Base-by-base conservation (phyloP, 2,329 filamentous ascomycete species). In the Exophiala mesophila region DNA sequence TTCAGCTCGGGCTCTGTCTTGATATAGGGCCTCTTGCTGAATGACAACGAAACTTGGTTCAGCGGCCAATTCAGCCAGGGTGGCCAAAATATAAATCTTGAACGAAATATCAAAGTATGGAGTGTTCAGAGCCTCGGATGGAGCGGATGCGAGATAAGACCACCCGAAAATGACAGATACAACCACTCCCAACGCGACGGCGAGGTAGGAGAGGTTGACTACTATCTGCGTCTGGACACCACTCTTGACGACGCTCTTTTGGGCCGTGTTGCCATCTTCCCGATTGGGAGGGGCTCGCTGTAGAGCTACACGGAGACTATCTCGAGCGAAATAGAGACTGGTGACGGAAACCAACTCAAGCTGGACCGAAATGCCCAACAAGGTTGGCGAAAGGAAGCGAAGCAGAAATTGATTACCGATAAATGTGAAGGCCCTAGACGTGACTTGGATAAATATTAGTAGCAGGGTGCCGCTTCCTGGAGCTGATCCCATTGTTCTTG, bases 321-420 rank as follows among this genome's bases (percentile, higher is more conserved):
- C 92, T 28, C 92, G 78, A 0, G 92, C 85, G 59, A 98, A 97
- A 64, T 94, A 96, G 1, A 98, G 74, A n/a, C 94, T 82, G 0
- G 88, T 88, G 32, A 94, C 83, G 46, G 90, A 89, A 63, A 89
- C 96, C 1, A 97, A 80, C 57, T 98, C 92, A 3, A 98, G 76
- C 63, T 96, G 92, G 0, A 89, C 83, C 2, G 89, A 84, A 4
- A 94, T 73, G 4, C 90, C 92, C 1, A 98, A 76, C 0, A 94
- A 74, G 45, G 83, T 77, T 0, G 92, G 89, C 1, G 88, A 94
- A 32, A 97, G 71, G 61, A 85, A 90, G 24, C 90, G 86, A 5
- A 98, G 76, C 20, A 98, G 77, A 26, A 94, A 63, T 64, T 98
- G 90, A 67, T 97, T 98, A 60, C 92, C 85, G 54, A 83, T 66